Conservation (phyloP, 768 basidiomycete species). For the Boletus vinaceobasis region DNA sequence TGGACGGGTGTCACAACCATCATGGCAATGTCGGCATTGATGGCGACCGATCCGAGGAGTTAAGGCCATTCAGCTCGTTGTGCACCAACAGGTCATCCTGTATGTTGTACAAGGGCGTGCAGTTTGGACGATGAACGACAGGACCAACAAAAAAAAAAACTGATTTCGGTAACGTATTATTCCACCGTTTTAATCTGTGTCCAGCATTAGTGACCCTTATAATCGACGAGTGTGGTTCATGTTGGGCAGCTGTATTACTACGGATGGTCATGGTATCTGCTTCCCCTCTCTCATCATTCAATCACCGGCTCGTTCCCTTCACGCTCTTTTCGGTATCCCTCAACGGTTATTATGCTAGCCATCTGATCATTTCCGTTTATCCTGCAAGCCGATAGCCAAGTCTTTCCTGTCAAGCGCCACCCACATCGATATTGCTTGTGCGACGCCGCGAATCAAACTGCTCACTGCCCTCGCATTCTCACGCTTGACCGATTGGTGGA, state of each 20-base stretch:
- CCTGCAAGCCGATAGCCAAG: not conserved
- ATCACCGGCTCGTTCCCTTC: not conserved
- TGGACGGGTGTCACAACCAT: not conserved
- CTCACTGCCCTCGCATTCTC: too few species aligned
- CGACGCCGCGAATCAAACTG: not conserved
- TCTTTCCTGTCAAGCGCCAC: not conserved
- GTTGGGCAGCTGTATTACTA: not conserved
- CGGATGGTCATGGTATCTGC: not conserved
- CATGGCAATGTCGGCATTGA: not conserved
- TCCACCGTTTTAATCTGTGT: not conserved
- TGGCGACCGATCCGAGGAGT: not conserved
- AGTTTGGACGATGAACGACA: not conserved
- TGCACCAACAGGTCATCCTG: too few species aligned
- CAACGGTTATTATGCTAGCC: not conserved
- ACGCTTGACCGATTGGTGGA: not conserved
- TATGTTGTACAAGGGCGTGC: not conserved
- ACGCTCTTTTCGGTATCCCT: not conserved
- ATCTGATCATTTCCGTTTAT: not conserved
- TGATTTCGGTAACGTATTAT: not conserved
- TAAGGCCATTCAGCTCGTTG: too few species aligned
- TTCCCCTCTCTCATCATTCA: not conserved
- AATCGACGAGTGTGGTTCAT: not conserved
- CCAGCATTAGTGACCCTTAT: not conserved
- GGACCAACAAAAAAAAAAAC: too few species aligned
- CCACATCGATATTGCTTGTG: too few species aligned